Evolutionary conservation across 2,329 filamentous ascomycete species (phyloP).

Genomic region (Fusarium sp.): DNA sequence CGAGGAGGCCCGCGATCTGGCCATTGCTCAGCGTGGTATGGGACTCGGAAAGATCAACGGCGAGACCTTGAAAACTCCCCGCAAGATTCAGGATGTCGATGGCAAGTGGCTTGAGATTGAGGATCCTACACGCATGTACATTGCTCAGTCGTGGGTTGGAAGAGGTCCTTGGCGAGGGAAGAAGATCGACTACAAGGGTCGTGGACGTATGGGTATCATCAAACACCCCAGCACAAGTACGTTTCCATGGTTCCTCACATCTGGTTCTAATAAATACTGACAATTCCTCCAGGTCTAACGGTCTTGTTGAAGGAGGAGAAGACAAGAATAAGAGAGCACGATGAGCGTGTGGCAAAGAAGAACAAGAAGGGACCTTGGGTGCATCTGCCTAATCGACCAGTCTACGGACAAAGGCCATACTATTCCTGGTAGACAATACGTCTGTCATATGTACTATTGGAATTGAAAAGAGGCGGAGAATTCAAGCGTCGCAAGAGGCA

Average conservation of each 20-base stretch:
- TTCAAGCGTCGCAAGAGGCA: conserved; percentile 12
- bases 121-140: conserved; percentile 87
- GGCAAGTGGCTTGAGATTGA: conserved; percentile 79
- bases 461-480: conserved; percentile 15
- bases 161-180: conserved; percentile 74
- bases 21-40: conserved; percentile 87
- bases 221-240: conserved; percentile 81
- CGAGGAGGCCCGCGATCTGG: conserved; percentile 84
- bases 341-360: conserved; percentile 84
- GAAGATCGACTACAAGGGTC: conserved; percentile 79
- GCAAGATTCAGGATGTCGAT: conserved; percentile 79
- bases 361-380: conserved; percentile 85
- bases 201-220: conserved; percentile 79
- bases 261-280: conserved; percentile 33
- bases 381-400: conserved; percentile 86
- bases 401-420: conserved; percentile 89
- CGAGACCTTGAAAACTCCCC: conserved; percentile 56
- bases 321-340: conserved; percentile 84
- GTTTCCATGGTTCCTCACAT: conserved; percentile 54
- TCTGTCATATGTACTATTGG: conserved; percentile 9
- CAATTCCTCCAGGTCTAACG: conserved; percentile 72
- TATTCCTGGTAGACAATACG: conserved; percentile 82
- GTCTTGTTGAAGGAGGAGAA: conserved; percentile 94
- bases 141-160: conserved; percentile 94
- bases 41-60: conserved; percentile 71